Conservation (phyloP, 2,329 filamentous ascomycete genomes). For the Ophiostoma sp. region DNA sequence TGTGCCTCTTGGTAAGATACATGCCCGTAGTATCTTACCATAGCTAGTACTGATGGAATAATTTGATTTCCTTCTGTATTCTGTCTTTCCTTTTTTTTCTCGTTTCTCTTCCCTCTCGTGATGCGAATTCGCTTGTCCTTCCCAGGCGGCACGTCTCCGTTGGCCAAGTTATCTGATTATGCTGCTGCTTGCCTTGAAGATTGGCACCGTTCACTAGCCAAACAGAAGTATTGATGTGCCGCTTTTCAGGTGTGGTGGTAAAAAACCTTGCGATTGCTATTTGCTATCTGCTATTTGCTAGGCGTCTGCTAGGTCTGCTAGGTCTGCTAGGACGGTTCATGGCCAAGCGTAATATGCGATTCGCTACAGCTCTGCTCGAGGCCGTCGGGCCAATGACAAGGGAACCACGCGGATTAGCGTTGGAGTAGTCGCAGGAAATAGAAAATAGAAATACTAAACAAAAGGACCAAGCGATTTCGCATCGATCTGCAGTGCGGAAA, state of each 20-base stretch:
- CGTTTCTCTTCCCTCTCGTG: background rate
- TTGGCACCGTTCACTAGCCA: background rate
- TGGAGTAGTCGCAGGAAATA: background rate
- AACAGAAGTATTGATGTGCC: background rate
- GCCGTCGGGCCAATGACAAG: background rate
- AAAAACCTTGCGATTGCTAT: too few species aligned
- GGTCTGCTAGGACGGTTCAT: background rate
- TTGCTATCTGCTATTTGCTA: too few species aligned
- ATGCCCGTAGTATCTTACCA: too few species aligned
- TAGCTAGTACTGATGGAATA: too few species aligned
- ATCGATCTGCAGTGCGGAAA: conserved; percentile 6
- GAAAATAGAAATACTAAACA: background rate
- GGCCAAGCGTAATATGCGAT: conserved; percentile 15
- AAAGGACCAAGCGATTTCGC: conserved; percentile 1
- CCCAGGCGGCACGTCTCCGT: background rate
- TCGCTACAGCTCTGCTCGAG: background rate
- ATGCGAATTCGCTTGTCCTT: background rate
- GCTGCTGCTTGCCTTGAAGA: background rate
- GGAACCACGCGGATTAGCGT: background rate
- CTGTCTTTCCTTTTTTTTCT: background rate
- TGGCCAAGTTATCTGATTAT: conserved; percentile 6
- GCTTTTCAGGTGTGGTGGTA: too few species aligned
- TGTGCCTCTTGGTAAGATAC: background rate
- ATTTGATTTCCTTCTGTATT: background rate
- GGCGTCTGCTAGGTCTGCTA: too few species aligned